Evolutionary conservation across 2,329 filamentous ascomycete species (phyloP).

Genomic region (Xylaria sp.): DNA sequence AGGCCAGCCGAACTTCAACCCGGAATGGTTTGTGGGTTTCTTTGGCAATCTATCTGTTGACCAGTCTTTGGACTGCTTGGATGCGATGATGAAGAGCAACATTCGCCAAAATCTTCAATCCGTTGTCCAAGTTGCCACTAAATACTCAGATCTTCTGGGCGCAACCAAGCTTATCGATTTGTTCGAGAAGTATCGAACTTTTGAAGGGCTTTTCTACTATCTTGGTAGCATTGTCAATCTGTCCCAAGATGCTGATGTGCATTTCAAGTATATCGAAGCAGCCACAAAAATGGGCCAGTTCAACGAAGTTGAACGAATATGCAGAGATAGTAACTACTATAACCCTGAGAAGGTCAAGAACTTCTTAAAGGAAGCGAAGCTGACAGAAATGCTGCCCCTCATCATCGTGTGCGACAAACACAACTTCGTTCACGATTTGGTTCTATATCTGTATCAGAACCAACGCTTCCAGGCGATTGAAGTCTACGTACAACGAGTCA

Average conservation of each 20-base stretch:
- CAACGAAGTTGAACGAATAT: conserved; percentile 96
- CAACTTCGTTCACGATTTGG: conserved; percentile 97
- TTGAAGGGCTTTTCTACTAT: conserved; percentile 98
- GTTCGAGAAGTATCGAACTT: conserved; percentile 96
- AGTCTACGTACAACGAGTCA: conserved; percentile 96
- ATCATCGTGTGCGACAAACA: conserved; percentile 99
- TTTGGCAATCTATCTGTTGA: conserved; percentile 96
- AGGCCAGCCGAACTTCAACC: conserved; percentile 82
- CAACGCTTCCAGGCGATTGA: conserved; percentile 99
- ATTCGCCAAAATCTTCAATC: conserved; percentile 96
- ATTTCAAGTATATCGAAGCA: conserved; percentile 99
- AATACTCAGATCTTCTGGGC: conserved; percentile 95
- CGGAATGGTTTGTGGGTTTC: conserved; percentile 91
- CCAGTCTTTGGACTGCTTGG: conserved; percentile 90
- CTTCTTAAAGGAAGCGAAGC: conserved; percentile 95
- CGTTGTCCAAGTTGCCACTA: conserved; percentile 94
- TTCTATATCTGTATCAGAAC: conserved; percentile 97
- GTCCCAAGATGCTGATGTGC: conserved; percentile 92
- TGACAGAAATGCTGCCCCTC: conserved; percentile 91
- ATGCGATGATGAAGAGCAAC: conserved; percentile 96
- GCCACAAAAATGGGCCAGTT: conserved; percentile 93
- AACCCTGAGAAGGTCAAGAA: conserved; percentile 98
- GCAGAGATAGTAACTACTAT: conserved; percentile 89
- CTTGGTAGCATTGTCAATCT: conserved; percentile 97
- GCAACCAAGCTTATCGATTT: conserved; percentile 89